phyloP scores from a whole-genome alignment of 2,329 filamentous ascomycete genomes.

The Apiospora pterosperma region DNA sequence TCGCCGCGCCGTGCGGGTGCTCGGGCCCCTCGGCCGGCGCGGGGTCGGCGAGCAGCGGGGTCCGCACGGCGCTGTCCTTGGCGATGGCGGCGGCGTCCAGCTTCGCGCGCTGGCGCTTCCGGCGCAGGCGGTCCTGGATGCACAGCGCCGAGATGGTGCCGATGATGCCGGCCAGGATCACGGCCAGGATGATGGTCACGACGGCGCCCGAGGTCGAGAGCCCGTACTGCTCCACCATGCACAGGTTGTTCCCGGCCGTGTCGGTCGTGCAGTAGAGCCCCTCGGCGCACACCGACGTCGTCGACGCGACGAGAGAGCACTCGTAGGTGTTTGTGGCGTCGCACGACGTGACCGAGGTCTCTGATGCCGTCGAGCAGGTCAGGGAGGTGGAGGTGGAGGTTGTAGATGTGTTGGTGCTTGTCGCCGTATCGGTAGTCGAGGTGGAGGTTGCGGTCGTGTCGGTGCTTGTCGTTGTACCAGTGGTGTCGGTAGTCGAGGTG shows the following conservation, averaged over 20 bases:
- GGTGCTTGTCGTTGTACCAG: neutral
- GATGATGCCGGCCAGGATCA: slow-evolving; percentile 33
- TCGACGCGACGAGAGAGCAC: neutral
- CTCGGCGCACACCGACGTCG: neutral
- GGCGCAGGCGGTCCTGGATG: slow-evolving; percentile 44
- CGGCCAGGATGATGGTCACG: slow-evolving; percentile 44
- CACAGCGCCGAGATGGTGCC: slow-evolving; percentile 45
- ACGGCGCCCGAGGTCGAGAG: slow-evolving; percentile 40
- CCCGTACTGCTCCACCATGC: slow-evolving; percentile 36
- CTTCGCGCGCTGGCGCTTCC: slow-evolving; percentile 40
- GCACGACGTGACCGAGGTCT: neutral
- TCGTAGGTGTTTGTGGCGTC: neutral
- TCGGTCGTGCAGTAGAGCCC: slow-evolving; percentile 36
- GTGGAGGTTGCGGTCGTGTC: neutral
- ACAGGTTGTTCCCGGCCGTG: slow-evolving; percentile 33
- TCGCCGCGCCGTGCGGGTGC: too few relatives aligned
- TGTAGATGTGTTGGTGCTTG: too few relatives aligned
- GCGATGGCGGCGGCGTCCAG: slow-evolving; percentile 47
- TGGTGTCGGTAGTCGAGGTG: neutral
- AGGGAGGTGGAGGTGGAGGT: neutral
- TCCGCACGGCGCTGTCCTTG: slow-evolving; percentile 37
- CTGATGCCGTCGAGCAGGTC: neutral
- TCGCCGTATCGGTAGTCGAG: neutral
- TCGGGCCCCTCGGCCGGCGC: too few relatives aligned
- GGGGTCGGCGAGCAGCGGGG: too few relatives aligned